Percentiles rank a stretch among this genome's conserved stretches.
Evolutionary conservation across 2,329 filamentous ascomycete genomes (phyloP).

Genomic region (Sphaerostilbella broomeana): DNA sequence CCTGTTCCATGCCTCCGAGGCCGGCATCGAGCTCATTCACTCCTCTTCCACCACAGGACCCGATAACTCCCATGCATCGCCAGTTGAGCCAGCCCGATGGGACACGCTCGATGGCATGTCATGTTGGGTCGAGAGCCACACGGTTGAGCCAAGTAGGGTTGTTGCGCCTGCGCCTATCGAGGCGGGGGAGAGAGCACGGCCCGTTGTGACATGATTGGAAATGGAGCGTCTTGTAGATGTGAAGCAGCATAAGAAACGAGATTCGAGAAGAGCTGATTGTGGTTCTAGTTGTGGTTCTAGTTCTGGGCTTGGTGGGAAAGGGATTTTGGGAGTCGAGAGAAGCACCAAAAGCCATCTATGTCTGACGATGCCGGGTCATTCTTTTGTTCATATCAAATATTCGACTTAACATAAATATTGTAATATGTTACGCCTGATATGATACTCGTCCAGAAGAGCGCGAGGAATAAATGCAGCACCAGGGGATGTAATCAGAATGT

Average conservation of each 20-base stretch:
- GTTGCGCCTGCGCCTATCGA: slow-evolving; percentile 1
- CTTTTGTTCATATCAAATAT: too few species aligned
- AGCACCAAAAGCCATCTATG: too few species aligned
- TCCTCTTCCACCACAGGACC: slow-evolving; percentile 12
- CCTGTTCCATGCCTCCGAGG: slow-evolving; percentile 22
- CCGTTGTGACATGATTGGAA: background rate
- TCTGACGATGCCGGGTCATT: too few species aligned
- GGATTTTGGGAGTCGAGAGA: too few species aligned
- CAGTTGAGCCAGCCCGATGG: slow-evolving; percentile 28
- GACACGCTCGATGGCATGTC: slow-evolving; percentile 28
- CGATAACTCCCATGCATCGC: slow-evolving; percentile 15
- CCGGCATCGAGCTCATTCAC: slow-evolving; percentile 20
- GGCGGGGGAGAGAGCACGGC: background rate
- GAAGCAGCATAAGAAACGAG: background rate
- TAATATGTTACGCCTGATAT: too few species aligned
- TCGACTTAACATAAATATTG: too few species aligned
- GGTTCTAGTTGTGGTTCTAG: background rate
- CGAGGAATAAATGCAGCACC: too few species aligned
- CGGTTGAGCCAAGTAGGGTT: slow-evolving; percentile 20
- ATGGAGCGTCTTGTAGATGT: background rate
- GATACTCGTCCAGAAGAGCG: too few species aligned
- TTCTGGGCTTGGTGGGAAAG: too few species aligned
- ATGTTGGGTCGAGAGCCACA: slow-evolving; percentile 33
- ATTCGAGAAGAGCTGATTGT: background rate
- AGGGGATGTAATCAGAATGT: too few species aligned